Evolutionary conservation across 805 yeast species (phyloP).

Genomic region (Starmerella vaccinii): DNA sequence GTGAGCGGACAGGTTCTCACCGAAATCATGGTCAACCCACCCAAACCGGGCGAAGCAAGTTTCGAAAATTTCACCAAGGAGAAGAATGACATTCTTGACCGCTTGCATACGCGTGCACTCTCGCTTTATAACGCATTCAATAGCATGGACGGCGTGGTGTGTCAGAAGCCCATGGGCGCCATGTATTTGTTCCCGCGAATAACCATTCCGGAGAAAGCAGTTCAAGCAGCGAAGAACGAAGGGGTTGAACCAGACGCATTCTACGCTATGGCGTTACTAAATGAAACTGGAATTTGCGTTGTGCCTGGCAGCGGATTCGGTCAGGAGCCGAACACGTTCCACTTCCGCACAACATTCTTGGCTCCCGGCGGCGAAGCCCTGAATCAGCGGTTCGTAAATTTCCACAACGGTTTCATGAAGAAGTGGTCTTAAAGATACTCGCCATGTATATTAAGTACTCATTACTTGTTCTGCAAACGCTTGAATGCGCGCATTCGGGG

Average conservation of each 20-base stretch:
- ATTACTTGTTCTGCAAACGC: too few relatives aligned
- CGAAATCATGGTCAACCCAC: slow-evolving; percentile 91
- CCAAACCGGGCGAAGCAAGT: slow-evolving; percentile 64
- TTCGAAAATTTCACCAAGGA: slow-evolving; percentile 58
- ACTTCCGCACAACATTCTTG: slow-evolving; percentile 89
- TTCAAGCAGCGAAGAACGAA: slow-evolving; percentile 46
- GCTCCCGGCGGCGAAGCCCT: slow-evolving; percentile 85
- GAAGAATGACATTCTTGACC: slow-evolving; percentile 47
- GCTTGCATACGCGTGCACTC: slow-evolving; percentile 54
- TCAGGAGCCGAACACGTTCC: slow-evolving; percentile 79
- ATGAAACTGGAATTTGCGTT: slow-evolving; percentile 87
- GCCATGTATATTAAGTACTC: too few relatives aligned
- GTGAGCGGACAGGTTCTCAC: slow-evolving; percentile 91
- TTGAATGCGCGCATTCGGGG: too few relatives aligned
- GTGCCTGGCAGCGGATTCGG: slow-evolving; percentile 98
- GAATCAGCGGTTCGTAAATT: slow-evolving; percentile 65
- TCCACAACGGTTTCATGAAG: slow-evolving; percentile 63
- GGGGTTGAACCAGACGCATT: slow-evolving; percentile 70
- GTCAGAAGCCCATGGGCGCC: slow-evolving; percentile 92
- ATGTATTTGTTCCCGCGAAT: slow-evolving; percentile 91
- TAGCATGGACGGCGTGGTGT: slow-evolving; percentile 67
- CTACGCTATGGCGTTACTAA: slow-evolving; percentile 75
- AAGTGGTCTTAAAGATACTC: slow-evolving; percentile 33
- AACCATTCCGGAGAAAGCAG: slow-evolving; percentile 52
- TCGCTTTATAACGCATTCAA: slow-evolving; percentile 60